A percentile compares a stretch with the other conserved stretches of the same genome.
Evolutionary conservation across 129 eudicot species (phyloP).

Genomic region (Heracleum sosnowskyi): DNA sequence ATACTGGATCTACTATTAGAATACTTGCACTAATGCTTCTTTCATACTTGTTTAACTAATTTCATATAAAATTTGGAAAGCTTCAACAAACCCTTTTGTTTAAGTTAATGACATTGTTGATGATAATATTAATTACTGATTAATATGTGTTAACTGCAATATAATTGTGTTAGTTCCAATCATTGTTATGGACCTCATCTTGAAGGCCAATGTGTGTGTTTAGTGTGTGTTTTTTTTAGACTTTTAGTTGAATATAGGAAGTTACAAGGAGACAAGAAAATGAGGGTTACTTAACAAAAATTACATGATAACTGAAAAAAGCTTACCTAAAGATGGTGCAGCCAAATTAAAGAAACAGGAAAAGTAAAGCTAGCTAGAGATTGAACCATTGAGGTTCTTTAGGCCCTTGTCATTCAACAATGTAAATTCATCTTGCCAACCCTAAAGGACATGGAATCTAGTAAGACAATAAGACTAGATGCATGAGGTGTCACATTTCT

Average conservation of each 20-base stretch:
- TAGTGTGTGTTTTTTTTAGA: neutral
- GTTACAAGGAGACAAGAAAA: neutral
- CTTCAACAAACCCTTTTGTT: constrained; percentile 4
- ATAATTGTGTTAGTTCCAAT: constrained; percentile 14
- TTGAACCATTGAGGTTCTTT: constrained; percentile 13
- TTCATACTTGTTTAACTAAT: constrained; percentile 25
- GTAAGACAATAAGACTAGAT: constrained; percentile 16
- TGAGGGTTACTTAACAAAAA: neutral
- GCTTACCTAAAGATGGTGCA: constrained; percentile 7
- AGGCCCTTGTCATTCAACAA: constrained; percentile 43
- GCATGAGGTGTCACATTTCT: constrained; percentile 26
- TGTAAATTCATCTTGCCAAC: constrained; percentile 25
- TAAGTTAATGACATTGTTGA: constrained; percentile 15
- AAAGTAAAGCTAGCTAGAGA: constrained; percentile 7
- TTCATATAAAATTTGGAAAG: neutral
- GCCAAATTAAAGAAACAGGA: neutral
- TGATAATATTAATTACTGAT: constrained; percentile 31
- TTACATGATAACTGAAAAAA: constrained; percentile 9
- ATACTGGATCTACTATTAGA: constrained; percentile 12
- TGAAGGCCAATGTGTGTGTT: neutral
- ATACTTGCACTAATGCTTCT: constrained; percentile 19
- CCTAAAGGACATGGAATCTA: constrained; percentile 15
- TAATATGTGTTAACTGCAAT: constrained; percentile 9
- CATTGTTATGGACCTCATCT: constrained; percentile 18
- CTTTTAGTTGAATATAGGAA: neutral